Evolutionary conservation across 352 stramenopile genomes (phyloP), one percentile per base, ranked within the genome.

Genomic region (Elongisporangium anandrum): DNA sequence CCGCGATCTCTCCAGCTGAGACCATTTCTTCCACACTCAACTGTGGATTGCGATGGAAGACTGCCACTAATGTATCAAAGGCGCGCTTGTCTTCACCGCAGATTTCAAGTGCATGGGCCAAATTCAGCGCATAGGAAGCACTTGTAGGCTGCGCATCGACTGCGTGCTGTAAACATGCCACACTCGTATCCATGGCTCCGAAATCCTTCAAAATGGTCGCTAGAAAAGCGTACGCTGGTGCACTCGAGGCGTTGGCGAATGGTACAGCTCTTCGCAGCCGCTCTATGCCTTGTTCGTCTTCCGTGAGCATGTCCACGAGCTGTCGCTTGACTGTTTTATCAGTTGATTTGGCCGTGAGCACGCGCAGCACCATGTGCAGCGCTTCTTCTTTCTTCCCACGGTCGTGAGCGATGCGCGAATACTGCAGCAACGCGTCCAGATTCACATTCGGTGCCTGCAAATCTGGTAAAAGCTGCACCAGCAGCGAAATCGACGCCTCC

Each of bases 151-250:
- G 66, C 10, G 72, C 64, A 4, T 52, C 16, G n/a, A 81, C 63
- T 0, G 81, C 75, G 21, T 77, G 69, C 24, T 81, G 67, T 57
- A 90, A 91, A 61, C 81, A 92, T 16, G 20, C 34, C 13, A 89
- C 68, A 26, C 70, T 76, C 4, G 77, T 67, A 10, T 87, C 70
- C 17, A 92, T 34, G 9, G 66, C 81, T 0, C 84, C 63, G 60
- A 76, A 81, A 48, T 94, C 84, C 56, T 92, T 94, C 8, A 90
- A 47, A 59, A 94, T 81, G 0, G 81, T 90, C 4, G 78, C 84
- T 4, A 88, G 76, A 58, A 88, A 94, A 13, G 81, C 84, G 48
- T 91, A 92, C 16, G 77, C 80, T 3, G 78, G 71, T 22, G 78
- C 84, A 10, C 81, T 76, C 12, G 79, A 82, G 13, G 68, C 58